Conservation (phyloP, 2,329 filamentous ascomycete species). For the Neospermospora avenae region DNA sequence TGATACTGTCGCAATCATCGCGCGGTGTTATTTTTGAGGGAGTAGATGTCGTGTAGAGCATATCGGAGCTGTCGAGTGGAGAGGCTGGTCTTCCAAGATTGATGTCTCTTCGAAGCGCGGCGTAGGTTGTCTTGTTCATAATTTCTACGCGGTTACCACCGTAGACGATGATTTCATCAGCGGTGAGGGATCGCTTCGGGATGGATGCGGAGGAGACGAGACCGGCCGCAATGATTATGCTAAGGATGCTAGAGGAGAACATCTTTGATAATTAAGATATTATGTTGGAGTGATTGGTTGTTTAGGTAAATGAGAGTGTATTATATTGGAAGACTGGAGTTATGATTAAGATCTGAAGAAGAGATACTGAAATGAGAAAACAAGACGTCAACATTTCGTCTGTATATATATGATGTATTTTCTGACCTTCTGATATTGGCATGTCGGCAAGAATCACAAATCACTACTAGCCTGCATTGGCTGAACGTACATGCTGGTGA, state of each 20-base stretch:
- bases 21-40: not conserved
- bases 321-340: slow-evolving; percentile 7
- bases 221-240: slow-evolving; percentile 8
- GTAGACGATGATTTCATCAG: slow-evolving; percentile 31
- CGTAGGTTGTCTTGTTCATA: slow-evolving; percentile 31
- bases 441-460: not conserved
- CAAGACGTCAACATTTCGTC: not conserved
- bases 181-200: slow-evolving; percentile 14
- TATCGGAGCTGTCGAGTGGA: slow-evolving; percentile 4
- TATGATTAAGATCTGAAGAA: slow-evolving; percentile 2
- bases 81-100: slow-evolving; percentile 4
- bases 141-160: slow-evolving; percentile 27
- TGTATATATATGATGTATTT: not conserved
- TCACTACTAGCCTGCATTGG: no score
- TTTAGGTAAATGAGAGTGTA: slow-evolving; percentile 8
- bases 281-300: not conserved
- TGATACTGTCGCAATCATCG: slow-evolving; percentile 20
- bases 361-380: slow-evolving; percentile 1
- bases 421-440: not conserved
- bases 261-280: slow-evolving; percentile 6
- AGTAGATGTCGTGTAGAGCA: not conserved
- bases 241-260: slow-evolving; percentile 6
- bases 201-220: slow-evolving; percentile 11
- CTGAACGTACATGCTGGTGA: no score
- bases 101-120: slow-evolving; percentile 14